Evolutionary conservation across 2,329 filamentous ascomycete genomes (phyloP).

Genomic region (Pseudocercospora vitis): DNA sequence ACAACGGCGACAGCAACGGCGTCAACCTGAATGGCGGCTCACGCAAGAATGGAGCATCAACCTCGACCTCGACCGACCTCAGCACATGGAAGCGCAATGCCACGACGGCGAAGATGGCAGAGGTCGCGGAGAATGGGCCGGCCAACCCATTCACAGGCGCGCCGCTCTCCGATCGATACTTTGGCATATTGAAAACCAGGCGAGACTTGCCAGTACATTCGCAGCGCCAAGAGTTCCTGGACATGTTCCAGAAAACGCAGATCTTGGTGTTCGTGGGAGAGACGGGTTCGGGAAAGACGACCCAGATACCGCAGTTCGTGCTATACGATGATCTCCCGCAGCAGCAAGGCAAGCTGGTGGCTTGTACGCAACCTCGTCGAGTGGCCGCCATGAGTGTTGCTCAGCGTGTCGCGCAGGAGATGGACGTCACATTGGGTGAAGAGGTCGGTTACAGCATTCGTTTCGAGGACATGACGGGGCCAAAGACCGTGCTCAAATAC

Average conservation of each 20-base stretch:
- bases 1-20: slow-evolving; percentile 35
- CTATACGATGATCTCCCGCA: slow-evolving; percentile 95
- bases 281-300: slow-evolving; percentile 98
- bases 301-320: slow-evolving; percentile 97
- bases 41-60: slow-evolving; percentile 24
- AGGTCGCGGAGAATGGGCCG: slow-evolving; percentile 73
- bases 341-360: slow-evolving; percentile 80
- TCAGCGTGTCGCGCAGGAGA: slow-evolving; percentile 94
- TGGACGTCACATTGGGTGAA: slow-evolving; percentile 88
- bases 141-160: slow-evolving; percentile 81
- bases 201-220: slow-evolving; percentile 87
- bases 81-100: slow-evolving; percentile 71
- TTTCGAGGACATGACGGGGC: slow-evolving; percentile 91
- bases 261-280: slow-evolving; percentile 98
- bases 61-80: slow-evolving; percentile 42
- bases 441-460: slow-evolving; percentile 98
- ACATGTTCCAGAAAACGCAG: slow-evolving; percentile 89
- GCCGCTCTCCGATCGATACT: slow-evolving; percentile 78
- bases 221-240: slow-evolving; percentile 87
- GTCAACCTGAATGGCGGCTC: slow-evolving; percentile 34
- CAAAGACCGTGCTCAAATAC: slow-evolving; percentile 93
- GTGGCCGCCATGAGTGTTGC: slow-evolving; percentile 98
- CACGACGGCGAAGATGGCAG: slow-evolving; percentile 75
- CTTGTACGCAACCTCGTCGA: slow-evolving; percentile 95
- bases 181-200: slow-evolving; percentile 80